phyloP scores from a whole-genome alignment of 2,329 filamentous ascomycete genomes.

The Neopestalotiopsis clavispora region DNA sequence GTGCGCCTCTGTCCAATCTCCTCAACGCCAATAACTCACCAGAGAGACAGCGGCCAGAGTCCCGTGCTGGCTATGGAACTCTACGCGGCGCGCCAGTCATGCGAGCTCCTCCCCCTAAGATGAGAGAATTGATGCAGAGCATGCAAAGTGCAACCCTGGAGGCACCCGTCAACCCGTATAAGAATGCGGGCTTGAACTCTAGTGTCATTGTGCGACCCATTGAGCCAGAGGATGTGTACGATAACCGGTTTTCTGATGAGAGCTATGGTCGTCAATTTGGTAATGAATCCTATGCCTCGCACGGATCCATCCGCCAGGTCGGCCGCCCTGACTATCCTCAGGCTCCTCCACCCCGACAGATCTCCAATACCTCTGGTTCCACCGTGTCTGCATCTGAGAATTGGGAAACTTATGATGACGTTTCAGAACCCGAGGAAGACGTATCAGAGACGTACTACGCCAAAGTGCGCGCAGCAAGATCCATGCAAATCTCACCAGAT shows the following conservation, averaged over 20 bases:
- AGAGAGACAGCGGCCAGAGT: slow-evolving; percentile 64
- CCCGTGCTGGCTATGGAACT: slow-evolving; percentile 45
- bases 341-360: slow-evolving; percentile 62
- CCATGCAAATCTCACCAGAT: slow-evolving; percentile 66
- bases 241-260: slow-evolving; percentile 61
- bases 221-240: slow-evolving; percentile 84
- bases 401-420: slow-evolving; percentile 96
- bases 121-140: slow-evolving; percentile 74
- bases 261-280: slow-evolving; percentile 41
- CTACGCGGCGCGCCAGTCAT: slow-evolving; percentile 58
- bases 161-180: slow-evolving; percentile 54
- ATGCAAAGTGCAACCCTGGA: slow-evolving; percentile 55
- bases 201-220: slow-evolving; percentile 63
- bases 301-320: slow-evolving; percentile 47
- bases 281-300: slow-evolving; percentile 32
- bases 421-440: slow-evolving; percentile 77
- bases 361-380: slow-evolving; percentile 74
- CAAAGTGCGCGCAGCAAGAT: slow-evolving; percentile 71
- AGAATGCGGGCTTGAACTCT: slow-evolving; percentile 51
- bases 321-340: slow-evolving; percentile 46
- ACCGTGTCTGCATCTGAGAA: slow-evolving; percentile 86
- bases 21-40: slow-evolving; percentile 80
- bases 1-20: slow-evolving; percentile 71
- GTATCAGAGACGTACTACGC: slow-evolving; percentile 80
- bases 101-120: slow-evolving; percentile 83